A percentile compares a stretch with the other conserved stretches of the same genome.
Evolutionary conservation across 2,329 filamentous ascomycete species (phyloP).

Genomic region (Tolypocladium sp.): DNA sequence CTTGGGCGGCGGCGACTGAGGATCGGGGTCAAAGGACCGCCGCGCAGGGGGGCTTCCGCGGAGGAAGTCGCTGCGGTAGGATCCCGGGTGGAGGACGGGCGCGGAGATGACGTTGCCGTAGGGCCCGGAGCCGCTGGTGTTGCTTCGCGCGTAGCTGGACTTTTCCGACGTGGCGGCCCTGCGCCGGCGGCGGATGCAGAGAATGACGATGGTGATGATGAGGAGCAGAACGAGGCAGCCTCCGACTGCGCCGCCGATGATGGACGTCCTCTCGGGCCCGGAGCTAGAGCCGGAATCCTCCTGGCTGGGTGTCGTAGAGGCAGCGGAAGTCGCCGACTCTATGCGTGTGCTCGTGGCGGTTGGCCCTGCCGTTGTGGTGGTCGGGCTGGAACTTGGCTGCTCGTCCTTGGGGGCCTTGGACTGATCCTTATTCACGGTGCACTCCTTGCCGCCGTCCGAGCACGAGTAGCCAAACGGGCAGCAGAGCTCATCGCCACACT

Average conservation of each 20-base stretch:
- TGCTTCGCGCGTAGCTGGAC: slow-evolving; percentile 9
- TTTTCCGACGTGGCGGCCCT: slow-evolving; percentile 7
- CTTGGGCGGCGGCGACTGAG: neutral
- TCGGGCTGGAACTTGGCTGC: slow-evolving; percentile 6
- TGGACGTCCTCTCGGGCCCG: slow-evolving; percentile 24
- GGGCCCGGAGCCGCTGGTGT: slow-evolving; percentile 9
- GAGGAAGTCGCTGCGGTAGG: slow-evolving; percentile 44
- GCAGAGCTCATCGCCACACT: slow-evolving; percentile 49
- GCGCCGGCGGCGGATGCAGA: slow-evolving; percentile 26
- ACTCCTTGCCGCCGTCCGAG: slow-evolving; percentile 33
- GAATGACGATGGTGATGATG: slow-evolving; percentile 27
- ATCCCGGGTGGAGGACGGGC: slow-evolving; percentile 36
- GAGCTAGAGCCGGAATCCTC: slow-evolving; percentile 4
- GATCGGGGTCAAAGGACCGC: neutral
- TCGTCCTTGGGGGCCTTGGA: slow-evolving; percentile 22
- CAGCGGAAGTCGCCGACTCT: slow-evolving; percentile 10
- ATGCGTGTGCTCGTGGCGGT: slow-evolving; percentile 12
- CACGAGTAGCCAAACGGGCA: slow-evolving; percentile 69
- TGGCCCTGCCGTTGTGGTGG: slow-evolving; percentile 11
- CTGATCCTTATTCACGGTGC: slow-evolving; percentile 44
- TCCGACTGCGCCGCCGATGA: slow-evolving; percentile 38
- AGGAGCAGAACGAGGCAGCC: slow-evolving; percentile 34
- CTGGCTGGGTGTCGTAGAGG: slow-evolving; percentile 5
- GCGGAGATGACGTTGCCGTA: slow-evolving; percentile 44
- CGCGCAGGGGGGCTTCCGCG: slow-evolving; percentile 26